Evolutionary conservation across 139 green algal genomes (phyloP).

Genomic region (Diplosphaera chodatii): DNA sequence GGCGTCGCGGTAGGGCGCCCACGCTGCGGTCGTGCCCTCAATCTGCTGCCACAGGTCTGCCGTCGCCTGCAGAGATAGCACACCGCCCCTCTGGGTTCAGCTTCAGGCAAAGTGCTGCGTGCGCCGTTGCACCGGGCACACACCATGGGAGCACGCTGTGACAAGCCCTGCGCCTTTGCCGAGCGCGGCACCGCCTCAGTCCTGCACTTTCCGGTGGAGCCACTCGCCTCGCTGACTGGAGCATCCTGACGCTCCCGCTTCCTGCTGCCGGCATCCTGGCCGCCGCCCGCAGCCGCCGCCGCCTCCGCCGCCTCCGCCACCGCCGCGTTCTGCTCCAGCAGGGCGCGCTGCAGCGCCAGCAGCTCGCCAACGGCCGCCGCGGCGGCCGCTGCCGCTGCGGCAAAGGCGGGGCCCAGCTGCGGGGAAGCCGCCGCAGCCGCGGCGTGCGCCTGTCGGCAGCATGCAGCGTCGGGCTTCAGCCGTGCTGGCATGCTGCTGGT

Average conservation of each 20-base stretch:
- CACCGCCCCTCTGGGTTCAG: too few species aligned
- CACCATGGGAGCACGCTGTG: too few species aligned
- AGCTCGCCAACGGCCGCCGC: constrained; percentile 26
- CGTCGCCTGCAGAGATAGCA: too few species aligned
- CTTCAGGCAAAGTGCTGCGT: background rate
- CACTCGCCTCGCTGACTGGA: background rate
- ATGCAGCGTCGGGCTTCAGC: too few species aligned
- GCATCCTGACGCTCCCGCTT: background rate
- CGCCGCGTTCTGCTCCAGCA: constrained; percentile 35
- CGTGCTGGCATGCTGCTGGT: too few species aligned
- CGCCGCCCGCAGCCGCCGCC: background rate
- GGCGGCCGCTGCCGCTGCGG: constrained; percentile 9
- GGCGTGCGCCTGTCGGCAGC: background rate
- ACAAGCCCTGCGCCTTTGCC: too few species aligned
- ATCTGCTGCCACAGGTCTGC: constrained; percentile 6
- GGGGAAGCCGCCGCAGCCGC: background rate
- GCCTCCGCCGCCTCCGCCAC: constrained; percentile 15
- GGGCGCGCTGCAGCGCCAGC: constrained; percentile 37
- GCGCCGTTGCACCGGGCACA: background rate
- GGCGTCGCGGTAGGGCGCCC: constrained; percentile 9
- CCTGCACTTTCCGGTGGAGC: too few species aligned
- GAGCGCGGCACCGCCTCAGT: background rate
- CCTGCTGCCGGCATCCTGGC: background rate
- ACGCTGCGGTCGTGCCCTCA: constrained; percentile 8
- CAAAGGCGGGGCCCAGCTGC: constrained; percentile 15